Evolutionary conservation across 495 filamentous ascomycete species (phyloP).

Genomic region (Penicillium salamii): DNA sequence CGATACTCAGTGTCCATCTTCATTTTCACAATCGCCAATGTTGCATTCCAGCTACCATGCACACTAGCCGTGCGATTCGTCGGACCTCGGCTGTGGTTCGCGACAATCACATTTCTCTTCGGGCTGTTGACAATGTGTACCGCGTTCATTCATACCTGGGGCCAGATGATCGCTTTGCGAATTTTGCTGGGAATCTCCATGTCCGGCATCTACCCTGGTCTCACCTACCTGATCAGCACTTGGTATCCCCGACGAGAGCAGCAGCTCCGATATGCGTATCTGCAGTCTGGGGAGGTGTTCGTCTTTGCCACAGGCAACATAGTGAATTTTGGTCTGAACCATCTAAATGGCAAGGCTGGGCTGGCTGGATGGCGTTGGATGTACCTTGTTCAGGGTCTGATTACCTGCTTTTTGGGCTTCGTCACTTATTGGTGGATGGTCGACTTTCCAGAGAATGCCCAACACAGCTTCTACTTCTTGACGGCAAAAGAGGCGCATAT

Average conservation of each 20-base stretch:
- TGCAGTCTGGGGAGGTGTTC: conserved; percentile 67
- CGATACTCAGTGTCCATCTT: conserved; percentile 73
- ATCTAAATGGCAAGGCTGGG: conserved; percentile 55
- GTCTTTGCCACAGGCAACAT: conserved; percentile 68
- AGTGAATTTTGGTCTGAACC: conserved; percentile 70
- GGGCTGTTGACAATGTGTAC: conserved; percentile 72
- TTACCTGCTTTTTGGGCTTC: conserved; percentile 65
- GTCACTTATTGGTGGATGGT: conserved; percentile 76
- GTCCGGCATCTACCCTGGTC: conserved; percentile 68
- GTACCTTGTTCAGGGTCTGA: conserved; percentile 66
- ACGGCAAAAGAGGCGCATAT: conserved; percentile 54
- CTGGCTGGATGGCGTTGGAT: conserved; percentile 76
- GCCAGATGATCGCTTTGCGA: conserved; percentile 69
- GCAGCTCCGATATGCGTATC: conserved; percentile 71
- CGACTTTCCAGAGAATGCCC: conserved; percentile 71
- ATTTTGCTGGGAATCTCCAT: conserved; percentile 67
- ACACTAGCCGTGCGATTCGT: conserved; percentile 67
- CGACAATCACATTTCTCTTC: conserved; percentile 63
- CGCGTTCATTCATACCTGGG: conserved; percentile 59
- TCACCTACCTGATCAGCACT: conserved; percentile 67
- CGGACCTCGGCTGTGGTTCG: conserved; percentile 68
- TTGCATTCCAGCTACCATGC: conserved; percentile 71
- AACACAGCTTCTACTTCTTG: conserved; percentile 61
- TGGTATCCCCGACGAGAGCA: conserved; percentile 74
- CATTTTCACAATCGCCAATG: conserved; percentile 74